Conservation (phyloP, 2,329 filamentous ascomycete genomes). For the Penicillium vulpinum region DNA sequence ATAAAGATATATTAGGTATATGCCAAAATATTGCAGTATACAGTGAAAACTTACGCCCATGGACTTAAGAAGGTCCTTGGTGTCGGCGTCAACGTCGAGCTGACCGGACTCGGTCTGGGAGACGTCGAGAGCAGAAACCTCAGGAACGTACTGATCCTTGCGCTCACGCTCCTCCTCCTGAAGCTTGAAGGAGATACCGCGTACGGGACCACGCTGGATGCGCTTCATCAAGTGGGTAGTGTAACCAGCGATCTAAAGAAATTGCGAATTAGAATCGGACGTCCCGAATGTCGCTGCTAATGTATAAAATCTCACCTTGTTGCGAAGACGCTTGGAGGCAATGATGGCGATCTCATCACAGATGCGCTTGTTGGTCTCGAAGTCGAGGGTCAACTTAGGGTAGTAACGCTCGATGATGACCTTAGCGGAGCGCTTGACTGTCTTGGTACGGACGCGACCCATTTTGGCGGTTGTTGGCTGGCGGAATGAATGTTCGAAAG, state of each 20-base stretch:
- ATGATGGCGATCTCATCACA: conserved; percentile 99
- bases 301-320: conserved; percentile 72
- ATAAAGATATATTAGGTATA: conserved; percentile 16
- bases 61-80: conserved; percentile 98
- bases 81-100: conserved; percentile 94
- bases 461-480: conserved; percentile 47
- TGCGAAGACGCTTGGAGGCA: conserved; percentile 96
- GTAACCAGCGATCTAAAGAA: conserved; percentile 84
- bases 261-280: conserved; percentile 1
- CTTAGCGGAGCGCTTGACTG: conserved; percentile 88
- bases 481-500: conserved; percentile 35
- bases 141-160: conserved; percentile 99
- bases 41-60: conserved; percentile 75
- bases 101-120: conserved; percentile 89
- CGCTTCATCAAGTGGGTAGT: conserved; percentile 99
- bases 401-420: conserved; percentile 99
- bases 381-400: conserved; percentile 97
- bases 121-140: conserved; percentile 98
- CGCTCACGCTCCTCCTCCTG: conserved; percentile 99
- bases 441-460: conserved; percentile 56
- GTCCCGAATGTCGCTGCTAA: background rate
- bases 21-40: background rate
- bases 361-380: conserved; percentile 99
- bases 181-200: conserved; percentile 99
- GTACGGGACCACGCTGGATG: conserved; percentile 98